Percentiles rank a stretch among this genome's conserved stretches.
phyloP scores from a whole-genome alignment of 78 protist species.

The Protostelium mycophagum region DNA sequence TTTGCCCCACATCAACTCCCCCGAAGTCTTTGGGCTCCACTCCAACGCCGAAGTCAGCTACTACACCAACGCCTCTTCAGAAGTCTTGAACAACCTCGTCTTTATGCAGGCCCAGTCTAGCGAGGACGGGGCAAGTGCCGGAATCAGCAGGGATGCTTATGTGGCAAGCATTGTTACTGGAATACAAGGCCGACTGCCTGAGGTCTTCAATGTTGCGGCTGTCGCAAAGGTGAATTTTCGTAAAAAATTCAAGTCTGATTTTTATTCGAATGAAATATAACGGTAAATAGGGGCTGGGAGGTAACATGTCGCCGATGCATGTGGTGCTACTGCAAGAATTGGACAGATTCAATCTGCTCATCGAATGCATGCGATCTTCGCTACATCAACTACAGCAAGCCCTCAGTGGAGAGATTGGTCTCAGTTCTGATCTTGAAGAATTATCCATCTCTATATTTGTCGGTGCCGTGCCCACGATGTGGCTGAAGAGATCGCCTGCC shows the following conservation, averaged over 20 bases:
- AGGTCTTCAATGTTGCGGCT: conserved; percentile 39
- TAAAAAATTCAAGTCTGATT: background rate
- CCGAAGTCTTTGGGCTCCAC: conserved; percentile 92
- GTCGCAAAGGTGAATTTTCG: background rate
- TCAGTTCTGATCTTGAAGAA: conserved; percentile 76
- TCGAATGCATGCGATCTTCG: conserved; percentile 30
- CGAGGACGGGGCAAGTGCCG: conserved; percentile 26
- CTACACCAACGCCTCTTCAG: conserved; percentile 34
- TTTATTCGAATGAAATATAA: no score
- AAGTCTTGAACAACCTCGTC: conserved; percentile 63
- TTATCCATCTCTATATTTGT: conserved; percentile 53
- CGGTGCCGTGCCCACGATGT: conserved; percentile 76
- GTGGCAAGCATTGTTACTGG: conserved; percentile 20
- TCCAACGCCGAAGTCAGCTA: conserved; percentile 91
- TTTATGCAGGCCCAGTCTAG: conserved; percentile 71
- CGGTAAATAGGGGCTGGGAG: conserved; percentile 15
- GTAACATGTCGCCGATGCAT: conserved; percentile 39
- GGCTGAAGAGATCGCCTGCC: conserved; percentile 77
- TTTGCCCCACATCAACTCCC: conserved; percentile 67
- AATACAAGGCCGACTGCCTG: conserved; percentile 39
- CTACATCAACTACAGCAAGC: conserved; percentile 74
- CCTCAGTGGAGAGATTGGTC: conserved; percentile 84
- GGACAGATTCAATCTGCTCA: conserved; percentile 83
- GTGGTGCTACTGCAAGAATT: conserved; percentile 89
- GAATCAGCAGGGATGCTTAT: conserved; percentile 43